Conservation (phyloP, 306 rosid genomes). For the Cercis canadensis region DNA sequence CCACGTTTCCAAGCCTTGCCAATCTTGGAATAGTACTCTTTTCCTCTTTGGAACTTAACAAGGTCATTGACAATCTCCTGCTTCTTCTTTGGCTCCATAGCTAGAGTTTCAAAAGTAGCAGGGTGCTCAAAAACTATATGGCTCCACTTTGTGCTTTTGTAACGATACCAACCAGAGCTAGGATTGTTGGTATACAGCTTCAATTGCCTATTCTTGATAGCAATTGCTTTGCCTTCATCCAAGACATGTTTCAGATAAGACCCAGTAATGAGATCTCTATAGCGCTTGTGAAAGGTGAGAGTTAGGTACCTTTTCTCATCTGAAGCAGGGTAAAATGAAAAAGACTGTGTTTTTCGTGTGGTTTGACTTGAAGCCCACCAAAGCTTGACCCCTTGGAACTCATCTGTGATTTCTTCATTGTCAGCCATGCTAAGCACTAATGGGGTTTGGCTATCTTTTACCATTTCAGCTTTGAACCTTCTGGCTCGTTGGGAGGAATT, state of each 20-base stretch:
- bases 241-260: slow-evolving; percentile 43
- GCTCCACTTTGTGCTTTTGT: slow-evolving; percentile 39
- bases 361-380: slow-evolving; percentile 47
- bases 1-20: slow-evolving; percentile 75
- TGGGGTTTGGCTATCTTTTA: slow-evolving; percentile 39
- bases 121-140: slow-evolving; percentile 59
- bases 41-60: slow-evolving; percentile 46
- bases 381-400: slow-evolving; percentile 42
- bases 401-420: slow-evolving; percentile 51
- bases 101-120: slow-evolving; percentile 45
- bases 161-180: background rate
- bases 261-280: slow-evolving; percentile 29
- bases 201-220: slow-evolving; percentile 37
- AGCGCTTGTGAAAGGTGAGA: slow-evolving; percentile 46
- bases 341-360: background rate
- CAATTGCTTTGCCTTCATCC: slow-evolving; percentile 42
- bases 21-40: slow-evolving; percentile 48
- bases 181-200: slow-evolving; percentile 44
- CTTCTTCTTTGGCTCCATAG: slow-evolving; percentile 47
- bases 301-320: slow-evolving; percentile 44
- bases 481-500: slow-evolving; percentile 41
- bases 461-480: slow-evolving; percentile 47
- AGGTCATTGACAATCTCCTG: slow-evolving; percentile 47
- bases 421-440: slow-evolving; percentile 49
- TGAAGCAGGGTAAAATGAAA: slow-evolving; percentile 24